Evolutionary conservation across 2,329 filamentous ascomycete genomes (phyloP), one percentile per base, ranked within the genome.

Genomic region (Penicillium brasilianum): DNA sequence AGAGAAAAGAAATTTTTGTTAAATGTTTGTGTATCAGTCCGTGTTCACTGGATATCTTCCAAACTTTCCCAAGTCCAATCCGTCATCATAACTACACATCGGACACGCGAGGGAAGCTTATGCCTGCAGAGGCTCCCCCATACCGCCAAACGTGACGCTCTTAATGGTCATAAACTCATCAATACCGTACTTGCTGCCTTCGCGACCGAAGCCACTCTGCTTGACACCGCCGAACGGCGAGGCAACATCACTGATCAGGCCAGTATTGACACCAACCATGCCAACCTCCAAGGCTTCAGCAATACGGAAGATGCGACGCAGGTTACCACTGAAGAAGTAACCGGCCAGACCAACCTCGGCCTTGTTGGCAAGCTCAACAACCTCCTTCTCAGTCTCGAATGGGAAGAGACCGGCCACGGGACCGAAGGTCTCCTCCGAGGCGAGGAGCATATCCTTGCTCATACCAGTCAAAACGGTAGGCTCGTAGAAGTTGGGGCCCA

Each of bases 351-450:
- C 95, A 39, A 98, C 93, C 55, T 94, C 88, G 1, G 91, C 83
- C 44, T 81, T 78, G 77, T 99, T 99, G 4, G 95, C 94, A 66
- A 94, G 80, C 64, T 85, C 83, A 32, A 98, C 87, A 5, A 97
- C 95, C 71, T 98, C 93, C 56, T 90, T 88, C 79, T 98, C 95
- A 0, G 89, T 92, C 50, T 91, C 86, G 74, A 98, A 99, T 52
- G 88, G 85, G 82, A 97, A 97, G 14, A 98, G 79, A 0, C 91
- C 94, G 0, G 93, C 94, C 0, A 98, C 90, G 2, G 95, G 95
- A 0, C 95, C 95, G 74, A 99, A 99, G 0, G 94, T 99, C 82
- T 99, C 95, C 78, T 98, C 94, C 1, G 82, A 82, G 4, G 91
- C 89, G 68, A 98, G 85, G 61, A 86, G 84, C 95, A 98, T 98